Evolutionary conservation across 1,139 yeast species (phyloP).

Genomic region (Hyphopichia burtonii): DNA sequence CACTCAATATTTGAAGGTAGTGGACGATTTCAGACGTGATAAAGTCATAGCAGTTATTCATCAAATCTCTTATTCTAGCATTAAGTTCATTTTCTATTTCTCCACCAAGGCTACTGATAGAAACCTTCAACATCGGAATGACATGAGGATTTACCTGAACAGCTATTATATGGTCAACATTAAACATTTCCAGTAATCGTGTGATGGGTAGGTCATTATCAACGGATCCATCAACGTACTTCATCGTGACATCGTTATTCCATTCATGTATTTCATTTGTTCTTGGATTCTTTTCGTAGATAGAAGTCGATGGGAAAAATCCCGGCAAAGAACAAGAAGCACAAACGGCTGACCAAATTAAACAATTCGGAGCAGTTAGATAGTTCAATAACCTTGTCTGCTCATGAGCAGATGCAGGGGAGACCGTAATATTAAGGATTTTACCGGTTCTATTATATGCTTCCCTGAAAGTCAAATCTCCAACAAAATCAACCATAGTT

Average conservation of each 20-base stretch:
- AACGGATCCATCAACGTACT: constrained; percentile 94
- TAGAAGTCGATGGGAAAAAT: constrained; percentile 80
- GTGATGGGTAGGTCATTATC: constrained; percentile 91
- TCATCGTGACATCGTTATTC: constrained; percentile 75
- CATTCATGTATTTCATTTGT: constrained; percentile 73
- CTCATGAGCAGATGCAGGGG: constrained; percentile 66
- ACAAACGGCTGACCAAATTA: constrained; percentile 85
- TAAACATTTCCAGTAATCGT: constrained; percentile 90
- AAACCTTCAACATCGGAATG: constrained; percentile 74
- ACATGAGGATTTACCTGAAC: constrained; percentile 98
- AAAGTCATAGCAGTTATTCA: constrained; percentile 60
- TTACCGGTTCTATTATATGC: constrained; percentile 61
- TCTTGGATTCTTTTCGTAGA: constrained; percentile 76
- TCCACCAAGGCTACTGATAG: constrained; percentile 70
- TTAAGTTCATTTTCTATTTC: constrained; percentile 61
- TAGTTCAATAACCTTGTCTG: constrained; percentile 47
- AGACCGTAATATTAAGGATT: constrained; percentile 54
- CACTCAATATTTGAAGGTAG: constrained; percentile 67
- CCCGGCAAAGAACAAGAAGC: constrained; percentile 96
- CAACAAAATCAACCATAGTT: constrained; percentile 79
- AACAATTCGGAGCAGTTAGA: constrained; percentile 49
- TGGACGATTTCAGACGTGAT: constrained; percentile 74
- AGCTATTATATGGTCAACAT: constrained; percentile 94
- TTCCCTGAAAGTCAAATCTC: constrained; percentile 75
- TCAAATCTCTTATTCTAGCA: constrained; percentile 51